These are phyloP conservation scores for Syzygium syzygioides DNA, from an alignment of 441 rosid genomes.

Conservation along the genomic window DNA sequence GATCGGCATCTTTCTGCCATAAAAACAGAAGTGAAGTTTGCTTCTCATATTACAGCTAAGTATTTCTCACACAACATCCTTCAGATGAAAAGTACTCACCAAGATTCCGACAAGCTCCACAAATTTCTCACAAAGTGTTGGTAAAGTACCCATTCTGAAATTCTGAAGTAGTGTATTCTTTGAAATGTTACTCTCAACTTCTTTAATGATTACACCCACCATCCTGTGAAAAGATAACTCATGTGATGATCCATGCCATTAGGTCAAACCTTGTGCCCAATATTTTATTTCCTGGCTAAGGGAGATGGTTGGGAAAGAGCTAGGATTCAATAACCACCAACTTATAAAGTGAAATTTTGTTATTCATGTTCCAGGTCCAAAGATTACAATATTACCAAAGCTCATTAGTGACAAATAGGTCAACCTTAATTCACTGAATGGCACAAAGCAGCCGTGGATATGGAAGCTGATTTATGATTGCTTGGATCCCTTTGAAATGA, in stretches of 20 bases:
- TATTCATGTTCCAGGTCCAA: neutral
- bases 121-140: conserved; percentile 69
- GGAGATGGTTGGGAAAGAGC: neutral
- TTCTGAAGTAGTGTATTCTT: conserved; percentile 79
- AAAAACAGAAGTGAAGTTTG: neutral
- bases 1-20: conserved; percentile 90
- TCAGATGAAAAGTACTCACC: conserved; percentile 41
- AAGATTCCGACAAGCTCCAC: conserved; percentile 86
- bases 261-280: neutral
- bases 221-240: conserved; percentile 47
- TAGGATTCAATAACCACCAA: neutral
- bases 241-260: conserved; percentile 6
- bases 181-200: conserved; percentile 81
- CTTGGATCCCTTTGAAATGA: neutral
- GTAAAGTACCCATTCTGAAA: conserved; percentile 84
- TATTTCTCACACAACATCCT: neutral
- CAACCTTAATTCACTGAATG: neutral
- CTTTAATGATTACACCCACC: conserved; percentile 79
- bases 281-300: conserved; percentile 1
- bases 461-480: neutral
- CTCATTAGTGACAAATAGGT: neutral
- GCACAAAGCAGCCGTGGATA: neutral
- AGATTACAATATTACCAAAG: neutral
- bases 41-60: neutral
- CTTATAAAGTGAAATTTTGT: neutral